Base-by-base conservation (phyloP, 2,329 filamentous ascomycete species). In the Fonsecaea nubica region DNA sequence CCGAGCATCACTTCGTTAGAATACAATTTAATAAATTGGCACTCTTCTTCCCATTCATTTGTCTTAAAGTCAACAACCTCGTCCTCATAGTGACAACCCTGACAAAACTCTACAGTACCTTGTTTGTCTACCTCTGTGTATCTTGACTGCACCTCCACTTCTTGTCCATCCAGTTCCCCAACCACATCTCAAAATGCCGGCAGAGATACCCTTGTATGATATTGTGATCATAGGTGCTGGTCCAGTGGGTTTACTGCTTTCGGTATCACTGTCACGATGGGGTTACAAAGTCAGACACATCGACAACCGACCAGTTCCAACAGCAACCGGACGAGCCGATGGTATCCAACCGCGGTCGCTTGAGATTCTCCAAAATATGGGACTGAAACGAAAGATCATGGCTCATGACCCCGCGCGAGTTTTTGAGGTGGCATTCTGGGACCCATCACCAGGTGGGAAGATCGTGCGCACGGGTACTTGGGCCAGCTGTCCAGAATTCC, bases 271-370 rank as follows among this genome's bases (percentile, higher is more conserved):
- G 68, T 91, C 92, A 67, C 86, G 93, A 81, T 97, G 93, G 92
- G 93, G 93, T 21, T 97, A 97, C 84, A 92, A 88, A 78, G 92
- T 97, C 79, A 96, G 94, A 83, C 92, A 97, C 80, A 92, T 97
- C 75, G 93, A 97, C 80, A 96, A 96, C 80, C 86, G 93, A 66
- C 84, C 92, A 1, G 91, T 94, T 74, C 93, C 93, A 15, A 97
- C 93, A 12, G 82, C 87, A 2, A 96, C 92, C 21, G 93, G 93
- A 61, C 91, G 93, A 70, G 93, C 93, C 63, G 93, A 97, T 79
- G 93, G 92, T 69, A 96, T 97, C 65, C 93, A 97, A 80, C 93
- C 93, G 42, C 89, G 93, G 45, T 96, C 93, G 0, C 84, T 96
- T 30, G 93, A 97, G 73, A 86, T 97, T 15, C 83, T 97, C 56